Conservation (phyloP, 1,284 basidiomycete genomes). For the Caloboletus firmus region DNA sequence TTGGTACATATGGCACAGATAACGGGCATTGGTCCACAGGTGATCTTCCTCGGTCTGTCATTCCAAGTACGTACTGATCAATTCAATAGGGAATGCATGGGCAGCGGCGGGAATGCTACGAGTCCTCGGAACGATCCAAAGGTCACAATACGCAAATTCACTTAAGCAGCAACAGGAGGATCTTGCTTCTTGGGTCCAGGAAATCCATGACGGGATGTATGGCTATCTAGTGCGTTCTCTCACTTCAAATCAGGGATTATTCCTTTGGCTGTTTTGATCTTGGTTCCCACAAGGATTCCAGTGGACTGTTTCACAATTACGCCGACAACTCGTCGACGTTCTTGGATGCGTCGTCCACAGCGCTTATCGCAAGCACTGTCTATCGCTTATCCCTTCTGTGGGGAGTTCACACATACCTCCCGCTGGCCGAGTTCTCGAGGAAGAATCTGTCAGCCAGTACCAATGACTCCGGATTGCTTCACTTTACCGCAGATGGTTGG, state of each 20-base stretch:
- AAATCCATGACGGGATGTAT: conserved; percentile 77
- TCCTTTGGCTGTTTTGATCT: not conserved
- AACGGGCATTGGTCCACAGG: conserved; percentile 75
- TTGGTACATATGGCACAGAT: conserved; percentile 53
- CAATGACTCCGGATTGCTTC: conserved; percentile 15
- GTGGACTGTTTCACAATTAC: conserved; percentile 76
- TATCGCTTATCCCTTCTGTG: conserved; percentile 65
- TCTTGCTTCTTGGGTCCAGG: conserved; percentile 64
- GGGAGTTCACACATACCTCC: conserved; percentile 50
- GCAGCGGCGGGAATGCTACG: conserved; percentile 83
- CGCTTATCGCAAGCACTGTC: conserved; percentile 76
- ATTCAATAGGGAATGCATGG: conserved; percentile 73
- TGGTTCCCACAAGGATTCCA: conserved; percentile 41
- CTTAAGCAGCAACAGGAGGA: conserved; percentile 59
- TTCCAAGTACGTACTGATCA: not conserved
- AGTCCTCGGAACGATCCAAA: conserved; percentile 73
- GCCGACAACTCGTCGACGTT: conserved; percentile 62
- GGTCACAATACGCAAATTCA: conserved; percentile 53
- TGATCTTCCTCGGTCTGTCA: conserved; percentile 26
- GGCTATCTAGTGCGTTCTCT: conserved; percentile 42
- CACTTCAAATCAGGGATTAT: not conserved
- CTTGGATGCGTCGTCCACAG: conserved; percentile 72
- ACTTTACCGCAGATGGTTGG: conserved; percentile 57
- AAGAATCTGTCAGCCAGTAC: conserved; percentile 44
- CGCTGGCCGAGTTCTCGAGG: conserved; percentile 58